Conservation (phyloP, 148 eudicot genomes). For the Rhododendron molle region DNA sequence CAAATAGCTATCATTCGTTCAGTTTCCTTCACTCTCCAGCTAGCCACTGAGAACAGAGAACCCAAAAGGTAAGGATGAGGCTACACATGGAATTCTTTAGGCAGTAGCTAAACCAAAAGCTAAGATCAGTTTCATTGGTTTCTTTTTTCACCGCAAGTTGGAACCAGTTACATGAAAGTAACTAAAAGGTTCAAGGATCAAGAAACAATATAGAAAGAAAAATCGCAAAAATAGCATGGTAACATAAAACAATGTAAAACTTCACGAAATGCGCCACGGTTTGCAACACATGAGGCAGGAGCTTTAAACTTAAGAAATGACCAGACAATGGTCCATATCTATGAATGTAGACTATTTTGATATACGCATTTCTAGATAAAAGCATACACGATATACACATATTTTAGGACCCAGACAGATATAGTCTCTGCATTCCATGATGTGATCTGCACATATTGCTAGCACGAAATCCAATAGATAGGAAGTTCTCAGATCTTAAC, state of each 20-base stretch:
- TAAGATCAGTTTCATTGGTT: neutral
- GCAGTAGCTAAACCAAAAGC: neutral
- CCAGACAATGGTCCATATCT: neutral
- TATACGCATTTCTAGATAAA: neutral
- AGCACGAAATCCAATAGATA: neutral
- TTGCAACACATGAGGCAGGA: neutral
- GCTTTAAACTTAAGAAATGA: neutral
- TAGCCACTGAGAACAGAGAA: slow-evolving; percentile 62
- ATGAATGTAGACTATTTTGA: neutral
- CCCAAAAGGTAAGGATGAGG: neutral
- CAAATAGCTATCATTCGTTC: slow-evolving; percentile 98
- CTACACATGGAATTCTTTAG: neutral
- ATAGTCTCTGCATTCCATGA: neutral
- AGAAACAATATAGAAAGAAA: neutral
- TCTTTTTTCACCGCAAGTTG: neutral
- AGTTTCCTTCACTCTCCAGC: slow-evolving; percentile 99
- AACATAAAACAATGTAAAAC: neutral
- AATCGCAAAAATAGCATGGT: neutral
- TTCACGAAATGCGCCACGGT: neutral
- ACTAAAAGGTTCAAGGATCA: neutral
- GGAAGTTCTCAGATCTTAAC: neutral
- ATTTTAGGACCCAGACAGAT: neutral
- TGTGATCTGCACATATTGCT: neutral
- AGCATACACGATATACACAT: neutral
- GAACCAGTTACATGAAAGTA: neutral